Conservation (phyloP, 2,329 filamentous ascomycete genomes). For the Paramyrothecium sp. region DNA sequence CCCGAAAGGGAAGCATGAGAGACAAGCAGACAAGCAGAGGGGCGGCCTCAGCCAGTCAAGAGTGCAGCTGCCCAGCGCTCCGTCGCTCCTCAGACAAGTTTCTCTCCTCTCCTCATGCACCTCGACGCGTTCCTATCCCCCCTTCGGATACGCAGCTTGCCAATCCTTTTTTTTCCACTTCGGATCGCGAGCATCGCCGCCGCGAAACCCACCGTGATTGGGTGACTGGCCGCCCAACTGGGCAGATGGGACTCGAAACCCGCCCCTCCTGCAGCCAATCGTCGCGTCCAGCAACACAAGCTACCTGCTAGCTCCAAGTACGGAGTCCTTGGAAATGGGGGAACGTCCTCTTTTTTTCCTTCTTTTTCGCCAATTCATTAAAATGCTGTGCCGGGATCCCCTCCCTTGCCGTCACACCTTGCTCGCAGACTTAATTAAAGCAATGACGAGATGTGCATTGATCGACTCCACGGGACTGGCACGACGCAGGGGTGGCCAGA, state of each 20-base stretch:
- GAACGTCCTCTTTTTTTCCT: too few species aligned
- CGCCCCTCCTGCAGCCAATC: not conserved
- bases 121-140: not conserved
- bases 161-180: not conserved
- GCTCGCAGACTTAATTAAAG: too few species aligned
- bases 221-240: not conserved
- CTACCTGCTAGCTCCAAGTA: too few species aligned
- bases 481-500: not conserved
- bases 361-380: too few species aligned
- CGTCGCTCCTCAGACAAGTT: not conserved
- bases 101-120: too few species aligned
- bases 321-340: too few species aligned
- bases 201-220: not conserved
- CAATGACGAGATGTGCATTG: not conserved
- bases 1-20: not conserved
- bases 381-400: too few species aligned
- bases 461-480: not conserved
- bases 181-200: not conserved
- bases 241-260: not conserved
- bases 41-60: not conserved
- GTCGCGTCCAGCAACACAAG: not conserved
- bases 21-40: not conserved
- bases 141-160: not conserved
- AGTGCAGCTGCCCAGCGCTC: not conserved
- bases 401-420: too few species aligned